These are phyloP conservation scores for Trypanosoma melophagium DNA, from an alignment of 208 protist genomes.

Conservation along the genomic window DNA sequence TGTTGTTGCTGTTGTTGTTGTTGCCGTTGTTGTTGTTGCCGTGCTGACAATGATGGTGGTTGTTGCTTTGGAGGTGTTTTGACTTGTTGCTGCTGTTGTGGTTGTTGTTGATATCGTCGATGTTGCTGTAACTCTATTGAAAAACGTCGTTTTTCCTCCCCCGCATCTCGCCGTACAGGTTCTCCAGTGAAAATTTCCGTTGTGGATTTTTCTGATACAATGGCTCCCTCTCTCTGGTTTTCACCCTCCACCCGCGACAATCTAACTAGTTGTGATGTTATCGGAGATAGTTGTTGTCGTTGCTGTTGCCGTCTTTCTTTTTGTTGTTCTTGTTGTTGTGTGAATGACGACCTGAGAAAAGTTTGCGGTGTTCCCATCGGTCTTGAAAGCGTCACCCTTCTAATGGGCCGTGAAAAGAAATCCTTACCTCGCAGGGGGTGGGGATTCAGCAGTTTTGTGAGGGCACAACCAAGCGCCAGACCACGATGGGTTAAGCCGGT, in stretches of 20 bases:
- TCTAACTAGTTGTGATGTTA: background rate
- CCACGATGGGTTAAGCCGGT: slow-evolving; percentile 49
- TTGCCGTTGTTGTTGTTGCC: too few relatives aligned
- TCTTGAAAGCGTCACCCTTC: slow-evolving; percentile 20
- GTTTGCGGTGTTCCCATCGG: background rate
- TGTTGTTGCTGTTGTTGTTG: slow-evolving; percentile 11
- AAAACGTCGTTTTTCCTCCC: too few relatives aligned
- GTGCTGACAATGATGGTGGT: too few relatives aligned
- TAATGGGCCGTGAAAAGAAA: slow-evolving; percentile 24
- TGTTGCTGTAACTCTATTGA: too few relatives aligned
- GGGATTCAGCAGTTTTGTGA: slow-evolving; percentile 41
- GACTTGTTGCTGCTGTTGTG: background rate
- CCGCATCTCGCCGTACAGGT: too few relatives aligned
- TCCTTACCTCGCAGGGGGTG: slow-evolving; percentile 19
- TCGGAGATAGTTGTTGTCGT: background rate
- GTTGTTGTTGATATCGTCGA: too few relatives aligned
- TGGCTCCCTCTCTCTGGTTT: too few relatives aligned
- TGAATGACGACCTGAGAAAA: background rate
- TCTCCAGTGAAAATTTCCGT: too few relatives aligned
- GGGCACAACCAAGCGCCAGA: slow-evolving; percentile 46
- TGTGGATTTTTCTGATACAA: too few relatives aligned
- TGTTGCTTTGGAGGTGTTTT: too few relatives aligned
- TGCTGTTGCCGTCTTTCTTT: slow-evolving; percentile 1
- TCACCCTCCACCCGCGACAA: too few relatives aligned
- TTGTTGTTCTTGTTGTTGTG: background rate